A percentile compares a stretch with the other conserved stretches of the same genome.
Evolutionary conservation across 1,139 yeast genomes (phyloP).

Genomic region (Casaregolazyma suthepensis): DNA sequence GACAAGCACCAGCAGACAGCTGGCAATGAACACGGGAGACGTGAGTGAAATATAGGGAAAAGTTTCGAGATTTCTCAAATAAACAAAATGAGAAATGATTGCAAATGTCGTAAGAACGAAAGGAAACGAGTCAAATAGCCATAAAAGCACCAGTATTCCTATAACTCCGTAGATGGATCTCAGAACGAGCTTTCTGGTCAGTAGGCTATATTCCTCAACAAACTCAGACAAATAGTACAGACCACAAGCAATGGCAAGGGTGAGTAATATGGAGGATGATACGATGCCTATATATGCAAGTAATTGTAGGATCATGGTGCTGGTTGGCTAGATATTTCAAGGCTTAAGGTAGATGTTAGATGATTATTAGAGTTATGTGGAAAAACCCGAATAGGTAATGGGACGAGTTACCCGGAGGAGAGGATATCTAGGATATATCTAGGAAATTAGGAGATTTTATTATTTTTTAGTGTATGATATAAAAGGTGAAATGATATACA

Average conservation of each 20-base stretch:
- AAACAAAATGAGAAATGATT: slow-evolving; percentile 61
- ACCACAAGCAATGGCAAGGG: slow-evolving; percentile 74
- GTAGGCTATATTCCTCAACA: slow-evolving; percentile 88
- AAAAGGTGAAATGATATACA: too few species aligned
- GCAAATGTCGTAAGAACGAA: slow-evolving; percentile 58
- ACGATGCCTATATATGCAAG: slow-evolving; percentile 65
- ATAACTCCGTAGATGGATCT: slow-evolving; percentile 58
- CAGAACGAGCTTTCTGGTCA: slow-evolving; percentile 65
- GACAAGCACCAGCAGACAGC: slow-evolving; percentile 65
- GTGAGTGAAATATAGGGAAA: slow-evolving; percentile 81
- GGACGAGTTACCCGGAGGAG: neutral
- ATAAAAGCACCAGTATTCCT: slow-evolving; percentile 46
- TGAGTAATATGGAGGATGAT: slow-evolving; percentile 68
- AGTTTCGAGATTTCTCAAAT: slow-evolving; percentile 64
- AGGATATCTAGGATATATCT: neutral
- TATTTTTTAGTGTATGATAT: too few species aligned
- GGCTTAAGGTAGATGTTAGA: neutral
- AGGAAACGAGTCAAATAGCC: slow-evolving; percentile 75
- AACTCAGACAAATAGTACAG: slow-evolving; percentile 84
- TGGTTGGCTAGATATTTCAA: neutral
- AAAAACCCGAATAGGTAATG: neutral
- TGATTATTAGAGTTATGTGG: neutral
- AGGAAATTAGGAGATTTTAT: too few species aligned
- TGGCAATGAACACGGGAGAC: slow-evolving; percentile 59
- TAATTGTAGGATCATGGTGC: slow-evolving; percentile 36